Percentiles rank a stretch among this genome's conserved stretches.
Conservation (phyloP, 257 asterid genomes). For the Solanum neorickii region DNA sequence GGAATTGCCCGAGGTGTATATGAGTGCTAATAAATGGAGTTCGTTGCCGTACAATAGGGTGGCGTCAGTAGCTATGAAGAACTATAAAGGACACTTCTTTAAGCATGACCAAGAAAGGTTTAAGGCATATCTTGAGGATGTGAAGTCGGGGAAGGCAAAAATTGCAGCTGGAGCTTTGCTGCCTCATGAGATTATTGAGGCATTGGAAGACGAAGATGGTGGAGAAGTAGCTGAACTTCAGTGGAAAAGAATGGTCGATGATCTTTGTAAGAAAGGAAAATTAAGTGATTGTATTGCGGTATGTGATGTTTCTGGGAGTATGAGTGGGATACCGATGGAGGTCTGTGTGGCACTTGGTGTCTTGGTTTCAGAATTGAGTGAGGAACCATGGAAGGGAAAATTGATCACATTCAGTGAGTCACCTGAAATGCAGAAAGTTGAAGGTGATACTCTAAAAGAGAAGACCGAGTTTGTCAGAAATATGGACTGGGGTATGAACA, state of each 20-base stretch:
- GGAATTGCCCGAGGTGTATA: conserved; percentile 47
- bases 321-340: conserved; percentile 42
- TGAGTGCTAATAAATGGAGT: conserved; percentile 48
- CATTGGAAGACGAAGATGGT: conserved; percentile 10
- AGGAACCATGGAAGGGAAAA: conserved; percentile 55
- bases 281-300: conserved; percentile 40
- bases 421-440: conserved; percentile 29
- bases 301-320: conserved; percentile 46
- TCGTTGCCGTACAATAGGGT: conserved; percentile 30
- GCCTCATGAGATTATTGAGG: conserved; percentile 42
- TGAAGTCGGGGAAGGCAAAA: conserved; percentile 35
- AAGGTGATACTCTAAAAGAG: conserved; percentile 20
- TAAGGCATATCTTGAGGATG: conserved; percentile 26
- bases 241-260: conserved; percentile 51
- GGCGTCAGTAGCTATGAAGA: conserved; percentile 51
- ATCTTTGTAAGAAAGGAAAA: conserved; percentile 31
- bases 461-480: conserved; percentile 19
- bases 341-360: conserved; percentile 45
- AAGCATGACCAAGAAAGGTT: conserved; percentile 37
- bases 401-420: conserved; percentile 34
- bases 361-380: conserved; percentile 37
- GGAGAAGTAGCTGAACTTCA: conserved; percentile 41
- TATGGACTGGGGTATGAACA: conserved; percentile 22
- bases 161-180: conserved; percentile 51
- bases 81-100: conserved; percentile 21